phyloP scores from a whole-genome alignment of 768 basidiomycete species.

The Symmetrospora coprosmae region DNA sequence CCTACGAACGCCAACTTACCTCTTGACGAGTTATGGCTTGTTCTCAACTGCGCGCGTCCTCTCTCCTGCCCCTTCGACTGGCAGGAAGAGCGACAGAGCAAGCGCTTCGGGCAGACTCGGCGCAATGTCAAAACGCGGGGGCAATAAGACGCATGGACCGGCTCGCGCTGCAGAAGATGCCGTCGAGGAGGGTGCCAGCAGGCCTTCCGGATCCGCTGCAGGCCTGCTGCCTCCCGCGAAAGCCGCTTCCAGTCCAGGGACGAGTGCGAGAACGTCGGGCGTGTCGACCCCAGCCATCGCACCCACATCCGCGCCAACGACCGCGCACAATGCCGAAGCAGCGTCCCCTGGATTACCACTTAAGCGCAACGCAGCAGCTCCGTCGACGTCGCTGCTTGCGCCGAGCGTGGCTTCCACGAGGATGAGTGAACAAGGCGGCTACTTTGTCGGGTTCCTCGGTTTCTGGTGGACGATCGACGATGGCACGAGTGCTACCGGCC shows the following conservation, averaged over 20 bases:
- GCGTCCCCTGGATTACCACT: no score
- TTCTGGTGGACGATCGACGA: constrained; percentile 24
- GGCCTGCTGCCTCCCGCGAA: no score
- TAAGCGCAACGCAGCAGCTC: no score
- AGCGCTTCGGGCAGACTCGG: background rate
- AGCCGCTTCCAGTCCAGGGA: no score
- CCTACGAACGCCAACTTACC: constrained; percentile 76
- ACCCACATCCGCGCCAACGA: no score
- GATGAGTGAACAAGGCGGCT: constrained; percentile 19
- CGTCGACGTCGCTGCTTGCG: no score
- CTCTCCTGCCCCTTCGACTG: constrained; percentile 37
- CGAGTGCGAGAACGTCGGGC: no score
- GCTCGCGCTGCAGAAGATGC: no score
- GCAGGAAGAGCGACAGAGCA: background rate
- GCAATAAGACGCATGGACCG: background rate
- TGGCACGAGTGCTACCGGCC: background rate
- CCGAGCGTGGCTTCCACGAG: no score
- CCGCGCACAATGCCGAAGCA: no score
- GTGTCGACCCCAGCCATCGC: background rate
- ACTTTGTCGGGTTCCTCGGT: constrained; percentile 20
- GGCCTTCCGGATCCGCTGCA: no score
- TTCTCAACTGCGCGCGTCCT: constrained; percentile 71
- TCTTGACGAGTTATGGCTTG: constrained; percentile 71
- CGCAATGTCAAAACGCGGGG: background rate
- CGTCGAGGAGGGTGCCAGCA: no score